Conservation (phyloP, 352 stramenopile genomes). For the Blastocystis sp. region DNA sequence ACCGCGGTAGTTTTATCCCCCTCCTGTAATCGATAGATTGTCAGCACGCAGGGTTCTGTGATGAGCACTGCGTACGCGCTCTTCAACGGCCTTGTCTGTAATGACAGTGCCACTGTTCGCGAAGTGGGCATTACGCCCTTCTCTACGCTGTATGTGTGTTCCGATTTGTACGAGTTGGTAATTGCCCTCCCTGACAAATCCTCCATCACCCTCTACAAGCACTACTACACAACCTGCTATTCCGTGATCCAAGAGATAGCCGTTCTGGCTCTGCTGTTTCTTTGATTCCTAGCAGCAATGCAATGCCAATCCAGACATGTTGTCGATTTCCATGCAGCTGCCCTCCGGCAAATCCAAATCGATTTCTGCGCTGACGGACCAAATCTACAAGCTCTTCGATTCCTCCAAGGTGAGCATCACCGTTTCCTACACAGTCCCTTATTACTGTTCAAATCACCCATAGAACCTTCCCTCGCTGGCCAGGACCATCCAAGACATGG, state of each 20-base stretch:
- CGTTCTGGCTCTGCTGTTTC: not conserved
- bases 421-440: not conserved
- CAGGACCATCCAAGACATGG: conserved; percentile 24
- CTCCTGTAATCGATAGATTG: conserved; percentile 20
- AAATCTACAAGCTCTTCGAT: conserved; percentile 58
- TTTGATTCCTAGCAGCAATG: conserved; percentile 18
- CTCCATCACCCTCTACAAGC: conserved; percentile 43
- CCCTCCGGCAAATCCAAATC: not conserved
- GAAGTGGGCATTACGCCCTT: conserved; percentile 41
- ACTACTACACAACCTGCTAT: conserved; percentile 43
- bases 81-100: conserved; percentile 51
- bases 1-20: not conserved
- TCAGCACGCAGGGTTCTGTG: not conserved
- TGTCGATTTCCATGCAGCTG: conserved; percentile 9
- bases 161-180: conserved; percentile 52
- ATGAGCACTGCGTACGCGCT: conserved; percentile 28
- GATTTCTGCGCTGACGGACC: conserved; percentile 24
- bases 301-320: conserved; percentile 7
- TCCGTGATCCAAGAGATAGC: conserved; percentile 37
- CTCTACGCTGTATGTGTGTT: conserved; percentile 47
- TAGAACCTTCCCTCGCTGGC: conserved; percentile 42
- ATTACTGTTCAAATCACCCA: not conserved
- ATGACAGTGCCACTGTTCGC: conserved; percentile 23
- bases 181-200: conserved; percentile 25
- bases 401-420: conserved; percentile 20